These are phyloP conservation scores for Chimonanthus praecox DNA, from an alignment of 164 flowering plant genomes.

Conservation along the genomic window DNA sequence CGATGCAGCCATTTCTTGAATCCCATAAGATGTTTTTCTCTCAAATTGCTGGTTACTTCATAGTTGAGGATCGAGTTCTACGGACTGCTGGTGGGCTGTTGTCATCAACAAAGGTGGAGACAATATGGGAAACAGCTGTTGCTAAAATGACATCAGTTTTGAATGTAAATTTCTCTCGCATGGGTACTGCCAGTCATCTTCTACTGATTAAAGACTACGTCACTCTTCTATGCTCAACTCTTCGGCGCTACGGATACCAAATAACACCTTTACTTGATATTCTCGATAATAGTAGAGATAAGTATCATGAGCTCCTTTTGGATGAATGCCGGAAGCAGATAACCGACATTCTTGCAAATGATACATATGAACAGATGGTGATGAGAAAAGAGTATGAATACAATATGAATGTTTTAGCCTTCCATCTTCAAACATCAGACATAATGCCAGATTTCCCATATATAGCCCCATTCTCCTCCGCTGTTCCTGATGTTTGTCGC, in stretches of 20 bases:
- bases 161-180: conserved; percentile 60
- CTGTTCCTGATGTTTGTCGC: conserved; percentile 79
- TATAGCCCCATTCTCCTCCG: conserved; percentile 80
- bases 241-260: conserved; percentile 78
- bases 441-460: conserved; percentile 84
- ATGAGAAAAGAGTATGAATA: conserved; percentile 77
- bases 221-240: conserved; percentile 70
- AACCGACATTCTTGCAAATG: conserved; percentile 44
- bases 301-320: conserved; percentile 78
- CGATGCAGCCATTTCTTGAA: conserved; percentile 70
- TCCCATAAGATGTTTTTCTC: conserved; percentile 68
- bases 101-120: conserved; percentile 52
- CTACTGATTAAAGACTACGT: conserved; percentile 81
- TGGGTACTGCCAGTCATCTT: conserved; percentile 73
- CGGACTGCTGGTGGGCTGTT: conserved; percentile 72
- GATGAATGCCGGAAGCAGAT: conserved; percentile 70
- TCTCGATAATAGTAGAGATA: conserved; percentile 57
- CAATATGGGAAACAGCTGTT: conserved; percentile 80
- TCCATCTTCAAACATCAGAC: conserved; percentile 68
- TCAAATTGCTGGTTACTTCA: conserved; percentile 78
- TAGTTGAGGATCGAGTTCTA: conserved; percentile 80
- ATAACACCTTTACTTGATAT: conserved; percentile 59
- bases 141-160: conserved; percentile 54
- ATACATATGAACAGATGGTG: conserved; percentile 73
- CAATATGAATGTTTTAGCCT: conserved; percentile 49